phyloP scores from a whole-genome alignment of 2,329 filamentous ascomycete species.

The Aspergillus sp. region DNA sequence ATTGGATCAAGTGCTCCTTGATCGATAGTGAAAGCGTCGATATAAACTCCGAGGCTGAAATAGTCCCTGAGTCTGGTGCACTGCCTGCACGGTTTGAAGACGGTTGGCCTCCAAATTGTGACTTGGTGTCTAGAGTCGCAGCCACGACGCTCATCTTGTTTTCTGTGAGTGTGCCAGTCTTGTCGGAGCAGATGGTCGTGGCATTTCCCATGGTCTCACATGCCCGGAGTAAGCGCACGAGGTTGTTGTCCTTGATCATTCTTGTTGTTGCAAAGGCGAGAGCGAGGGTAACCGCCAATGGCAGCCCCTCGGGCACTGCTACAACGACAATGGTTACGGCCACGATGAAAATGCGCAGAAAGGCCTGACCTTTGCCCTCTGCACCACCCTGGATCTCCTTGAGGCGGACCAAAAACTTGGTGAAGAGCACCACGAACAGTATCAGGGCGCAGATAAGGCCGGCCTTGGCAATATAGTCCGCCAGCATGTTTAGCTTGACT shows the following conservation, averaged over 20 bases:
- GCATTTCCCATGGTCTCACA: slow-evolving; percentile 66
- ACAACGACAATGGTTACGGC: slow-evolving; percentile 61
- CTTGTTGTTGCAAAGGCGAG: slow-evolving; percentile 63
- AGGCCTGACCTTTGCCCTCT: slow-evolving; percentile 55
- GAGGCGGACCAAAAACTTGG: slow-evolving; percentile 70
- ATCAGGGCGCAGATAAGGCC: slow-evolving; percentile 69
- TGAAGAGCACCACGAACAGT: slow-evolving; percentile 76
- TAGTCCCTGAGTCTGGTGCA: slow-evolving; percentile 32
- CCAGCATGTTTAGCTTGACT: slow-evolving; percentile 72
- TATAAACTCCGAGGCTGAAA: slow-evolving; percentile 54
- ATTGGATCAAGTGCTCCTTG: slow-evolving; percentile 60
- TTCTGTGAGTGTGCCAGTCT: slow-evolving; percentile 65
- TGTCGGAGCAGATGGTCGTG: slow-evolving; percentile 65
- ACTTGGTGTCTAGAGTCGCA: slow-evolving; percentile 53
- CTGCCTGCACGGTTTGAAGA: slow-evolving; percentile 2
- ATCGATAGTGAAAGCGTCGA: slow-evolving; percentile 52
- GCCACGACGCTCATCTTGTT: slow-evolving; percentile 64
- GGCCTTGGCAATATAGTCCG: slow-evolving; percentile 77
- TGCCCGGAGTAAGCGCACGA: slow-evolving; percentile 59
- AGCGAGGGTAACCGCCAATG: slow-evolving; percentile 61
- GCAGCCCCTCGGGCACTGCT: slow-evolving; percentile 60
- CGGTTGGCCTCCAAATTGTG: slow-evolving; percentile 42
- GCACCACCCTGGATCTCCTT: slow-evolving; percentile 46
- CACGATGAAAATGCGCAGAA: slow-evolving; percentile 59
- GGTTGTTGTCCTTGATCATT: slow-evolving; percentile 64